Base-by-base conservation (phyloP, 2,329 filamentous ascomycete genomes). In the Colletotrichum sp. region DNA sequence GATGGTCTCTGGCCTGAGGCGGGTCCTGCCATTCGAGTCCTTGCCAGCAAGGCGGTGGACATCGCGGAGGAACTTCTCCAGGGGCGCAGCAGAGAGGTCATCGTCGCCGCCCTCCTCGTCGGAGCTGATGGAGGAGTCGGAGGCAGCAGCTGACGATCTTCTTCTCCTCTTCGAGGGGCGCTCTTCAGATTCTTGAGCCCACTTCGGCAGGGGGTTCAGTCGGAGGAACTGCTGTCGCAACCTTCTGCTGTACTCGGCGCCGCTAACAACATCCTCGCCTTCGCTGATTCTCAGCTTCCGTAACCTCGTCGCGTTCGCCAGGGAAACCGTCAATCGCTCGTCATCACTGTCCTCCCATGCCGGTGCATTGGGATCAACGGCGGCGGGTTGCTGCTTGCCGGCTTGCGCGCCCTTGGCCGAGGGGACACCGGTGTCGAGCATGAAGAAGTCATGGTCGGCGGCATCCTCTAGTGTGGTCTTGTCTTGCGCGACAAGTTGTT, bases 271-370 rank as follows among this genome's bases (percentile, higher is more conserved):
- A 83, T 99, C 97, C 81, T 99, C 97, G 2, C 91, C 91, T 81
- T 96, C 95, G 3, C 92, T 93, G 67, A 93, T 88, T 77, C 97
- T 91, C 77, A 99, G 88, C 85, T 99, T 99, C 79, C 96, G 92
- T 82, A 98, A 84, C 78, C 95, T 91, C 64, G 92, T 91, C 60
- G 93, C 92, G 30, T 92, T 91, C 5, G 95, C 94, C 52, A 99
- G 89, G 16, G 96, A 99, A 65, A 99, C 90, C 8, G 92, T 91
- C 77, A 98, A 87, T 70, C 95, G 91, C 82, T 99, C 97, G 82
- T 99, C 97, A 81, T 99, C 97, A 84, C 96, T 99, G 83, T 99
- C 97, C 79, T 96, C 93, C 97, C 97, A 99, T 2, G 92, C 95
- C 4, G 93, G 89, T 24, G 88, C 87, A 57, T 90, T 87, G 8